Percentiles rank a stretch among this genome's conserved stretches.
Conservation (phyloP, 2,329 filamentous ascomycete genomes). For the Fusarium phyllophilum region DNA sequence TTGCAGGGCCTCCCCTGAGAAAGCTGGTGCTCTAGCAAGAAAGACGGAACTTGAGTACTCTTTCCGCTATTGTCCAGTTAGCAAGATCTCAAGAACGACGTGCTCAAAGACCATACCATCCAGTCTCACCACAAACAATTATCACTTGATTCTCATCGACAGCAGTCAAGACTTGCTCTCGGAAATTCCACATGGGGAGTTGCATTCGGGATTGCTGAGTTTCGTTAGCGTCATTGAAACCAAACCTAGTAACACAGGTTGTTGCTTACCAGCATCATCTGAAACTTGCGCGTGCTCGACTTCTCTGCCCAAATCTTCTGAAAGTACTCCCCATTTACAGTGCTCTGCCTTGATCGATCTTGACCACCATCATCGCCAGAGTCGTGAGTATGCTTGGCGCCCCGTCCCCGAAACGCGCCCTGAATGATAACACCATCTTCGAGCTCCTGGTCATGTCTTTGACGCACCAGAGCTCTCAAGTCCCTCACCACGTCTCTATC, state of each 20-base stretch:
- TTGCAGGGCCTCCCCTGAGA: conserved; percentile 84
- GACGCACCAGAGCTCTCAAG: conserved; percentile 75
- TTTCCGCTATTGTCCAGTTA: conserved; percentile 71
- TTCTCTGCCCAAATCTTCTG: conserved; percentile 70
- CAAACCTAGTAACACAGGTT: neutral
- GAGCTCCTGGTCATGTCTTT: conserved; percentile 74
- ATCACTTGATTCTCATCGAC: conserved; percentile 85
- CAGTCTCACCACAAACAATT: conserved; percentile 96
- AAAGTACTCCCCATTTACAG: conserved; percentile 59
- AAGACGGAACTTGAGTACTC: conserved; percentile 96
- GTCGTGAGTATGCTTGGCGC: conserved; percentile 59
- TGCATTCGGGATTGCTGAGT: conserved; percentile 72
- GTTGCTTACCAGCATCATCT: conserved; percentile 76
- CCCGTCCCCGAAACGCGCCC: conserved; percentile 76
- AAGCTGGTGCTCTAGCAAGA: conserved; percentile 89
- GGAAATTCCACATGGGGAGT: conserved; percentile 90
- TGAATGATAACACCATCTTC: conserved; percentile 81
- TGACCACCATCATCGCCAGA: conserved; percentile 58
- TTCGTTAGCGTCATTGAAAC: conserved; percentile 18
- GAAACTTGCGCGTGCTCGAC: conserved; percentile 68
- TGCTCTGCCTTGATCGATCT: conserved; percentile 56
- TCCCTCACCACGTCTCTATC: conserved; percentile 76
- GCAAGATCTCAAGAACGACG: neutral
- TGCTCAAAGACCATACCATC: conserved; percentile 65
- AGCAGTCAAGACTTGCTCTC: conserved; percentile 77